Conservation (phyloP, 805 yeast genomes). For the Wickerhamomyces xylosicus region DNA sequence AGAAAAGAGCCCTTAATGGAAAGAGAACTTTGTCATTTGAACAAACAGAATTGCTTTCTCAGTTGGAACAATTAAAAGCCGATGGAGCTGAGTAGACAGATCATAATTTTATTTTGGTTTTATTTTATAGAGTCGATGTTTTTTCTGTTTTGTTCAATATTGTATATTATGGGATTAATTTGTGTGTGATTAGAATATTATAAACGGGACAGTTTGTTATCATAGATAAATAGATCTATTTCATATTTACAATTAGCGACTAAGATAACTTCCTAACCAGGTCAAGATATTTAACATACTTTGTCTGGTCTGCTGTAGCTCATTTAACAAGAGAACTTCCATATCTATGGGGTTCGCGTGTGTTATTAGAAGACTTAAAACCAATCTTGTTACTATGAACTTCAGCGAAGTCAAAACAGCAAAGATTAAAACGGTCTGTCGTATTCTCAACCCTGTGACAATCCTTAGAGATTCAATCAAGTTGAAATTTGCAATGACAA, state of each 20-base stretch:
- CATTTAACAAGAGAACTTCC: not conserved
- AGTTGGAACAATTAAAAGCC: not conserved
- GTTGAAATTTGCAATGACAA: constrained; percentile 48
- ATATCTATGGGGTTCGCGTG: constrained; percentile 1
- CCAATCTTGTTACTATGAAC: constrained; percentile 7
- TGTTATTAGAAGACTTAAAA: constrained; percentile 9
- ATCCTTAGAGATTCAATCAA: constrained; percentile 55
- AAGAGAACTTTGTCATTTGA: not conserved
- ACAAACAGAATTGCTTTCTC: not conserved
- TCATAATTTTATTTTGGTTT: too few relatives aligned
- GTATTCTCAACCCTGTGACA: constrained; percentile 22
- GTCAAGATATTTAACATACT: too few relatives aligned
- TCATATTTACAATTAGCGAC: too few relatives aligned
- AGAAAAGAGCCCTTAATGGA: not conserved
- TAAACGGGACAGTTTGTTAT: too few relatives aligned
- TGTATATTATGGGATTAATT: too few relatives aligned
- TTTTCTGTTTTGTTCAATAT: too few relatives aligned
- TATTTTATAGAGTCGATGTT: too few relatives aligned
- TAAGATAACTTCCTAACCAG: not conserved
- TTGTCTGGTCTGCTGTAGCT: not conserved
- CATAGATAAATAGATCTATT: too few relatives aligned
- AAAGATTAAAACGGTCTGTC: constrained; percentile 7
- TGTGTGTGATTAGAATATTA: too few relatives aligned
- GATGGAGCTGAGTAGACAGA: too few relatives aligned
- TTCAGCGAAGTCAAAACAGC: constrained; percentile 4